These are phyloP conservation scores for Exsudoporus frostii DNA, from an alignment of 768 basidiomycete species.

Conservation along the genomic window DNA sequence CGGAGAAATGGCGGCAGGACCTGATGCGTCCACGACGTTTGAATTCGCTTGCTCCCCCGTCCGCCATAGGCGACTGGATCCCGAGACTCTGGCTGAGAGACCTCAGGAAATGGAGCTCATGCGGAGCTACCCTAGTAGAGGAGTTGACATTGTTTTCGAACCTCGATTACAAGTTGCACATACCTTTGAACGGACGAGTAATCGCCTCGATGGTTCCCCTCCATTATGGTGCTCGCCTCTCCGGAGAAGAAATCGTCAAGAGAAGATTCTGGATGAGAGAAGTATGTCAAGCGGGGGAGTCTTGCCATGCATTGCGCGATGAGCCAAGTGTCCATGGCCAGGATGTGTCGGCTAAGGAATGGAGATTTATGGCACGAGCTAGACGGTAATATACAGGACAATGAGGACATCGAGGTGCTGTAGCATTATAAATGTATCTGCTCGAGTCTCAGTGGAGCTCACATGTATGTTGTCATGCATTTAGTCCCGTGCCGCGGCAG, in stretches of 20 bases:
- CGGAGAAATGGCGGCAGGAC: background rate
- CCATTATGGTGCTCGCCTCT: background rate
- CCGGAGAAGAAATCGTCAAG: conserved; percentile 12
- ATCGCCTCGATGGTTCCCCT: background rate
- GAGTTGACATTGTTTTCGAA: background rate
- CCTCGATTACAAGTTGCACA: background rate
- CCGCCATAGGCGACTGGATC: background rate
- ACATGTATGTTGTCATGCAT: background rate
- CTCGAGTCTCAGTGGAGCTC: no score
- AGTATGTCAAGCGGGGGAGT: conserved; percentile 4
- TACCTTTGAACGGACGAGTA: background rate
- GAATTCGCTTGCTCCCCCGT: background rate
- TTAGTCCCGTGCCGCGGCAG: background rate
- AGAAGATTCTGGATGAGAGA: conserved; percentile 14
- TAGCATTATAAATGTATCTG: background rate
- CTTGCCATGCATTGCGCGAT: conserved; percentile 13
- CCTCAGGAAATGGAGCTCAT: conserved; percentile 7
- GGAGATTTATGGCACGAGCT: background rate
- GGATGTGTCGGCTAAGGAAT: background rate
- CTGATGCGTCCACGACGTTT: background rate
- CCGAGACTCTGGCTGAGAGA: conserved; percentile 5
- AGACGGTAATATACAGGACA: background rate
- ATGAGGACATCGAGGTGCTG: background rate
- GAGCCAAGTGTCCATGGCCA: conserved; percentile 7
- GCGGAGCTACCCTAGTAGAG: conserved; percentile 1